These are phyloP conservation scores for Claviceps purpurea DNA, from an alignment of 2,329 filamentous ascomycete species.

Conservation along the genomic window DNA sequence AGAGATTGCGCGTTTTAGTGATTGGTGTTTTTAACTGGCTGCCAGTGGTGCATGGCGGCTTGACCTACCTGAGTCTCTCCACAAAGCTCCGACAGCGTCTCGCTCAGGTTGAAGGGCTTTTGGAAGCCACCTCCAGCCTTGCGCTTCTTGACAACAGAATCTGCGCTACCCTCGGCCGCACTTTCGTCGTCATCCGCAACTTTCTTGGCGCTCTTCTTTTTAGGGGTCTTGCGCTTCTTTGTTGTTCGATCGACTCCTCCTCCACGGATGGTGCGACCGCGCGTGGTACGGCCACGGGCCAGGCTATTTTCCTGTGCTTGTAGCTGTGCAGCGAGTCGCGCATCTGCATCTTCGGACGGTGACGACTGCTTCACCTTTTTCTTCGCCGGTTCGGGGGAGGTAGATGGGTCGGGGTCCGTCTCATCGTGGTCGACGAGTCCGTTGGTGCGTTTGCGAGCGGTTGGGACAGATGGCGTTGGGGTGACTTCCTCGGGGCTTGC, in stretches of 20 bases:
- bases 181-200: slow-evolving; percentile 70
- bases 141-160: slow-evolving; percentile 47
- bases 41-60: not conserved
- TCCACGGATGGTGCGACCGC: slow-evolving; percentile 25
- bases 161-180: slow-evolving; percentile 52
- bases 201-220: slow-evolving; percentile 65
- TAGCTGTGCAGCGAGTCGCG: slow-evolving; percentile 70
- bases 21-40: not conserved
- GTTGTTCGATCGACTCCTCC: slow-evolving; percentile 48
- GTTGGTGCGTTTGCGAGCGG: slow-evolving; percentile 22
- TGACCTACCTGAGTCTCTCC: slow-evolving; percentile 50
- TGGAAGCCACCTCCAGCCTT: slow-evolving; percentile 91
- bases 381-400: slow-evolving; percentile 31
- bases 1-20: not conserved
- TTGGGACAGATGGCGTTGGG: slow-evolving; percentile 19
- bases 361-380: slow-evolving; percentile 58
- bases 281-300: slow-evolving; percentile 55
- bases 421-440: slow-evolving; percentile 26
- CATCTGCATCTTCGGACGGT: slow-evolving; percentile 61
- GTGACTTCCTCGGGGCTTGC: slow-evolving; percentile 33
- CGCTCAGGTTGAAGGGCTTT: slow-evolving; percentile 66
- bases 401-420: slow-evolving; percentile 35
- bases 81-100: slow-evolving; percentile 53
- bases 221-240: slow-evolving; percentile 54
- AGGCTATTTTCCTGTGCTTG: slow-evolving; percentile 83